phyloP scores from a whole-genome alignment of 1,139 yeast species.

The Arxiozyma telluris region DNA sequence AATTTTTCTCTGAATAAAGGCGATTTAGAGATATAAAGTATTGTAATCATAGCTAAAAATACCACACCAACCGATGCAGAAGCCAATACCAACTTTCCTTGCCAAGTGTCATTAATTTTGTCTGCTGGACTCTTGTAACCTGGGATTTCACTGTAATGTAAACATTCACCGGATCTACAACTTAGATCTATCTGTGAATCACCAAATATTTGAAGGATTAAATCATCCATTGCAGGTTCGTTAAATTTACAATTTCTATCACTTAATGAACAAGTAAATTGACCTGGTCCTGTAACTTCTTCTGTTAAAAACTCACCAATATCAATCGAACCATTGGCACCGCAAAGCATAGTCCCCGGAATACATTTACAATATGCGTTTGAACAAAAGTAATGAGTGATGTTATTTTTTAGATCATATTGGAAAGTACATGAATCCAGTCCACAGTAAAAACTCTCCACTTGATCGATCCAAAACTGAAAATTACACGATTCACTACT shows the following conservation, averaged over 20 bases:
- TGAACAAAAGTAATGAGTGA: constrained; percentile 72
- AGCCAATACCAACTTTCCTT: constrained; percentile 39
- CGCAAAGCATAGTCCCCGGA: constrained; percentile 90
- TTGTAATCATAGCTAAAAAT: constrained; percentile 29
- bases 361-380: constrained; percentile 74
- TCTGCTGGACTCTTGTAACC: constrained; percentile 67
- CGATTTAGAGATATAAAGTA: constrained; percentile 50
- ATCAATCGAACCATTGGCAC: constrained; percentile 88
- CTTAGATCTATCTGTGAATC: constrained; percentile 76
- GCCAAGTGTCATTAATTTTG: constrained; percentile 40
- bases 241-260: constrained; percentile 63
- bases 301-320: constrained; percentile 86
- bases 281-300: constrained; percentile 89
- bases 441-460: constrained; percentile 85
- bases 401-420: constrained; percentile 51
- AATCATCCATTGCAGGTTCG: constrained; percentile 93
- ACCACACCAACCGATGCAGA: constrained; percentile 32
- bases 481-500: constrained; percentile 65
- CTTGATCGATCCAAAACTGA: constrained; percentile 91
- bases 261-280: constrained; percentile 66
- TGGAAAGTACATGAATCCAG: constrained; percentile 61
- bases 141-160: constrained; percentile 87
- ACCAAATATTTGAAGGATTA: constrained; percentile 84
- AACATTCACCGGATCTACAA: constrained; percentile 82
- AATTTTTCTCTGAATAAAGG: constrained; percentile 44